Evolutionary conservation across 208 protist species (phyloP), one percentile per base, ranked within the genome.

Genomic region (Spongospora subterranea): DNA sequence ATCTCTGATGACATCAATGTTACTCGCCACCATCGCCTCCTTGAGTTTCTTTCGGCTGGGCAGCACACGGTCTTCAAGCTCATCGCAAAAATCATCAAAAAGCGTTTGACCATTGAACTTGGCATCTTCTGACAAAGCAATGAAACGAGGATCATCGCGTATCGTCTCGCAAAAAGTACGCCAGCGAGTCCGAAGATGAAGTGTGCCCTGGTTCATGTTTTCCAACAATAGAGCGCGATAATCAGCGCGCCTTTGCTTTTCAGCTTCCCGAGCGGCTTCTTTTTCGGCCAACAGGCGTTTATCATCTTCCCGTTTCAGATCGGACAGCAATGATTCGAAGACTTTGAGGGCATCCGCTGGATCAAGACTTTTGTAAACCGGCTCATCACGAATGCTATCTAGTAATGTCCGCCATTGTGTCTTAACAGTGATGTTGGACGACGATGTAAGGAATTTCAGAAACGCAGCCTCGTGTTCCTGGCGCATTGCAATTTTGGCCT

Each of bases 81-180:
- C 71, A 35, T 82, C 71, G 71, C 71, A 82, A n/a, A 82, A 82
- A 43, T 82, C 71, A 35, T 82, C 71, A 82, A 82, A 82, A 6
- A 82, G 71, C 6, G 71, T 82, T n/a, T 82, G 71, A 20, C 35
- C 35, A 82, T 35, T 45, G 71, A 39, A 35, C 71, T 82, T 82
- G n/a, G n/a, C 6, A 43, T 82, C 71, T 82, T 82, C 35, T 20
- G 71, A 82, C 6, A 82, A n/a, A 39, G 71, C 71, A 82, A 82
- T 82, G n/a, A 82, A 82, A 6, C 71, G 71, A 35, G 71, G 35
- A 43, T 82, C 71, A n/a, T 82, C 71, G 35, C 71, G 71, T 39
- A 82, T 82, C 17, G n/a, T 82, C 35, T 82, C 71, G 13, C 35
- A 35, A n/a, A 82, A 82, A 6, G 71, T 45, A 20, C 71, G 71